These are phyloP conservation scores for Trichoderma citrinoviride DNA, from an alignment of 2,329 filamentous ascomycete species.

Conservation along the genomic window DNA sequence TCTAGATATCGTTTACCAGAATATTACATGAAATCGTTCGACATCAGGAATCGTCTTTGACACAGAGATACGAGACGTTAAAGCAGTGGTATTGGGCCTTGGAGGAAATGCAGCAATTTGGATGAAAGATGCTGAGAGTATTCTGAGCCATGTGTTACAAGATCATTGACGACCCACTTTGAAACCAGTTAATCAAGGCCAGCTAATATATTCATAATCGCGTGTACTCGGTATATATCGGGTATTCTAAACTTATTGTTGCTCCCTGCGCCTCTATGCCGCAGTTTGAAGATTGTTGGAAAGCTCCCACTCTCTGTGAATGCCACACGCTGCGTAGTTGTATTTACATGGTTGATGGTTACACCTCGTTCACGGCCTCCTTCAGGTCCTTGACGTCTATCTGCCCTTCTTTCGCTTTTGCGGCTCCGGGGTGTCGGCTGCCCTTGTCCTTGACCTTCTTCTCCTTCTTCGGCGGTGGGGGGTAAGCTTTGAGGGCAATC, in stretches of 20 bases:
- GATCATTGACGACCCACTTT: too few species aligned
- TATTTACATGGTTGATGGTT: background rate
- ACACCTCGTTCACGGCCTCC: slow-evolving; percentile 2
- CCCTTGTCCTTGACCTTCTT: slow-evolving; percentile 79
- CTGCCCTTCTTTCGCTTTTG: background rate
- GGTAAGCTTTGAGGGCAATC: slow-evolving; percentile 72
- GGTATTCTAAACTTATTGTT: slow-evolving; percentile 16
- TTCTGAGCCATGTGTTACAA: too few species aligned
- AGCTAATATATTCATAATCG: slow-evolving; percentile 10
- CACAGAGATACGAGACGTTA: too few species aligned
- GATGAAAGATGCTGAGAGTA: too few species aligned
- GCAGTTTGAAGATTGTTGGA: background rate
- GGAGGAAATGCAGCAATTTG: too few species aligned
- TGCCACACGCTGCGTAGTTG: background rate
- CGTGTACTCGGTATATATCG: slow-evolving; percentile 11
- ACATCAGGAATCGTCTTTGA: too few species aligned
- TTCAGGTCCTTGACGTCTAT: slow-evolving; percentile 17
- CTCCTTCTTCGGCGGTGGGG: slow-evolving; percentile 65
- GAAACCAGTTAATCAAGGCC: background rate
- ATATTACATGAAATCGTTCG: too few species aligned
- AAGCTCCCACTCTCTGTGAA: background rate
- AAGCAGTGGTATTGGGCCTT: too few species aligned
- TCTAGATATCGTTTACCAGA: too few species aligned
- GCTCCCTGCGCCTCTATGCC: slow-evolving; percentile 10
- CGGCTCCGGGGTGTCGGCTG: slow-evolving; percentile 56